Conservation (phyloP, 2,329 filamentous ascomycete species). For the Stenocarpella maydis region DNA sequence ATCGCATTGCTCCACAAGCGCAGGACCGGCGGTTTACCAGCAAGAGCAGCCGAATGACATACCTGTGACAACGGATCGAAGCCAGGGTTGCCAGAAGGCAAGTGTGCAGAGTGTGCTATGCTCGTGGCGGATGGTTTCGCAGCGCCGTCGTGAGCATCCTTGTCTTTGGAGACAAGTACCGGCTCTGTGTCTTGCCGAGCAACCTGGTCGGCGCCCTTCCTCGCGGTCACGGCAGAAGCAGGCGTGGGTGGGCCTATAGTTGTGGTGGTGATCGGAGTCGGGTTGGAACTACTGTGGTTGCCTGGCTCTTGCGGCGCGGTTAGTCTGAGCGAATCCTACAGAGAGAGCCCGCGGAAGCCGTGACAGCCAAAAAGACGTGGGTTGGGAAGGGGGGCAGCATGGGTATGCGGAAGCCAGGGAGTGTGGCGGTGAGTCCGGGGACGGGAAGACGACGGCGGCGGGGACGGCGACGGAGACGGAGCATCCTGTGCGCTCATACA, state of each 20-base stretch:
- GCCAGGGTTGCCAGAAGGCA: constrained; percentile 20
- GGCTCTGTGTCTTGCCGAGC: constrained; percentile 17
- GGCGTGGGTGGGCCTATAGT: constrained; percentile 22
- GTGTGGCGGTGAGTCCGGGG: constrained; percentile 13
- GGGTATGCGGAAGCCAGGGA: not conserved
- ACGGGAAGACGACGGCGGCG: not conserved
- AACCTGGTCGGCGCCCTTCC: not conserved
- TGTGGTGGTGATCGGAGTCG: not conserved
- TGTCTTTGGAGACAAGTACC: constrained; percentile 13
- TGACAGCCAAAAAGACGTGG: not conserved
- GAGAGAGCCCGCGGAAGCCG: not conserved
- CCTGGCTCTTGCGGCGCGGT: constrained; percentile 24
- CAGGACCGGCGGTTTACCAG: not conserved
- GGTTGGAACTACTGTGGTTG: constrained; percentile 18
- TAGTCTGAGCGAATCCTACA: constrained; percentile 22
- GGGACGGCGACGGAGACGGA: not conserved
- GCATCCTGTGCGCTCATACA: not conserved
- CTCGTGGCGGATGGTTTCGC: not conserved
- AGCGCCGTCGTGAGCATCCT: constrained; percentile 24
- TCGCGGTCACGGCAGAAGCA: constrained; percentile 8
- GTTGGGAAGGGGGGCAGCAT: not conserved
- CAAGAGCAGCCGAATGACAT: constrained; percentile 3
- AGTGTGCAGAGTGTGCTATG: constrained; percentile 5
- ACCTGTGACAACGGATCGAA: constrained; percentile 36
- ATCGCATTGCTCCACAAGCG: not conserved